A percentile compares a stretch with the other conserved stretches of the same genome.
Evolutionary conservation across 176 grass and related monocot genomes (phyloP).

Genomic region (Thalia dealbata): DNA sequence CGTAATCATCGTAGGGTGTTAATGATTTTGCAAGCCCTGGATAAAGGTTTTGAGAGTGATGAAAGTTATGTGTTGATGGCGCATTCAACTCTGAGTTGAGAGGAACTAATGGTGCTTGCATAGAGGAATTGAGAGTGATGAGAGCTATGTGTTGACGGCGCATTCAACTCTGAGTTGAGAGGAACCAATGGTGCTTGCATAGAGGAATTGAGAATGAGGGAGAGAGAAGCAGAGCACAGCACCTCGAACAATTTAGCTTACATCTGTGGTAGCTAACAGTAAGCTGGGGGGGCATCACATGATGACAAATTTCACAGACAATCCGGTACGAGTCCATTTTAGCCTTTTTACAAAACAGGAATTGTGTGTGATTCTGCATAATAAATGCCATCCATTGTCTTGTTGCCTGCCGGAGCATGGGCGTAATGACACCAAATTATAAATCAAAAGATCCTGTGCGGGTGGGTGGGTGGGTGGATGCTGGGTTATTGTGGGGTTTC

Average conservation of each 20-base stretch:
- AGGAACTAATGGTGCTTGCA: neutral
- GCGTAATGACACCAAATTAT: neutral
- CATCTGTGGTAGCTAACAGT: neutral
- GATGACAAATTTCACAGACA: neutral
- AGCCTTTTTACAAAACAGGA: neutral
- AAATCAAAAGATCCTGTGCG: neutral
- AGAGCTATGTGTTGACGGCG: neutral
- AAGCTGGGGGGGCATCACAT: neutral
- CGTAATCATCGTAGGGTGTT: neutral
- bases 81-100: neutral
- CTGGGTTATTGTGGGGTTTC: neutral
- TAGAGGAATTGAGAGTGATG: neutral
- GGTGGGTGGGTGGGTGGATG: too few relatives aligned
- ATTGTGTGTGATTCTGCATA: neutral
- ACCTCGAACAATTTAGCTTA: neutral
- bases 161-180: neutral
- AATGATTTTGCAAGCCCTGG: neutral
- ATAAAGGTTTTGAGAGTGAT: conserved; percentile 4
- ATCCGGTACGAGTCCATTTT: neutral
- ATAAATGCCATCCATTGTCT: neutral
- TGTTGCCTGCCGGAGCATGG: neutral
- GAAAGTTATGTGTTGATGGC: neutral
- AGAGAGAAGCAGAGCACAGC: neutral
- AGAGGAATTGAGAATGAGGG: neutral
- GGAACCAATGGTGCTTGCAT: neutral